phyloP scores from a whole-genome alignment of 192 early-diverging fungal genomes.

The Umbelopsis ramanniana region DNA sequence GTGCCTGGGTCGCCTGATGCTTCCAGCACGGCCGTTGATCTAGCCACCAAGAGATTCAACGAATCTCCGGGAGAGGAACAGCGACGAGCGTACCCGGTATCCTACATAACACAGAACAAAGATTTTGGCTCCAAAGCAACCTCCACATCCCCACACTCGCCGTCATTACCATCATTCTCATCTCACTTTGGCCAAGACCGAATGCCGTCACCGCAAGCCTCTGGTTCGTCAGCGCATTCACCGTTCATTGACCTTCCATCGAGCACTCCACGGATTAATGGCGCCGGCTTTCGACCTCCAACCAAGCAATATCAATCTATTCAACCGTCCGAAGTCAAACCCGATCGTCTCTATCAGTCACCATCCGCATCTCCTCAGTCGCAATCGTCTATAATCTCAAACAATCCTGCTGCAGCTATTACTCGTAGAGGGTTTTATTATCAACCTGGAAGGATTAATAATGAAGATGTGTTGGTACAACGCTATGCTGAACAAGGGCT shows the following conservation, averaged over 20 bases:
- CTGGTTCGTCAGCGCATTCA: neutral
- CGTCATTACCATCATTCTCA: conserved; percentile 8
- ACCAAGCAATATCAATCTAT: neutral
- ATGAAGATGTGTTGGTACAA: conserved; percentile 33
- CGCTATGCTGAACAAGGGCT: conserved; percentile 39
- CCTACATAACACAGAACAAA: conserved; percentile 7
- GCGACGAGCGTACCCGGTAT: neutral
- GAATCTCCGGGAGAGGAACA: neutral
- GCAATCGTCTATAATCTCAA: neutral
- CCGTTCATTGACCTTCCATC: conserved; percentile 3
- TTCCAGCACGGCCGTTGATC: neutral
- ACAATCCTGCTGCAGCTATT: conserved; percentile 1
- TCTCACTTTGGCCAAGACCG: conserved; percentile 18
- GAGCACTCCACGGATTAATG: neutral
- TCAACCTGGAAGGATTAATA: conserved; percentile 30
- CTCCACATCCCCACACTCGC: conserved; percentile 1
- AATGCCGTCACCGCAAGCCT: neutral
- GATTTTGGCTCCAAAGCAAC: neutral
- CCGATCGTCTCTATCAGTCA: neutral
- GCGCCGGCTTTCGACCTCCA: neutral
- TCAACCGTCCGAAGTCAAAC: conserved; percentile 1
- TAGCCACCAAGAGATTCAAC: neutral
- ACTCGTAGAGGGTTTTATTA: conserved; percentile 38
- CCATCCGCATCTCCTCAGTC: neutral
- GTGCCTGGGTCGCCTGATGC: conserved; percentile 6